Evolutionary conservation across 257 asterid species (phyloP).

Genomic region (Handroanthus guayacan): DNA sequence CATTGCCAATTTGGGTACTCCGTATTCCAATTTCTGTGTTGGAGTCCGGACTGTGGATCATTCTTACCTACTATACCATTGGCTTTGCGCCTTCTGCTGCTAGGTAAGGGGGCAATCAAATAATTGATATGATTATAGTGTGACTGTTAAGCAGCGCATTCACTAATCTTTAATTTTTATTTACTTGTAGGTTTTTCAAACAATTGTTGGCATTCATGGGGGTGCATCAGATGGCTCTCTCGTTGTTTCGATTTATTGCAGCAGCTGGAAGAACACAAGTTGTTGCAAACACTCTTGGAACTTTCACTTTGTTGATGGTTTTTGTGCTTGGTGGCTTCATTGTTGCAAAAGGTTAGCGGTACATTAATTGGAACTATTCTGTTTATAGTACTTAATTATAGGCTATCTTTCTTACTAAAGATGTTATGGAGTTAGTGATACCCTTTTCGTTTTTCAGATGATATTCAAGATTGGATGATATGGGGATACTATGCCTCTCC

Average conservation of each 20-base stretch:
- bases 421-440: neutral
- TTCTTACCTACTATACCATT: constrained; percentile 64
- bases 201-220: constrained; percentile 63
- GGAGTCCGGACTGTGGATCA: constrained; percentile 63
- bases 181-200: constrained; percentile 54
- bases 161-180: neutral
- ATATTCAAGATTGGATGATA: constrained; percentile 63
- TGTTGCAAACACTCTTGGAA: constrained; percentile 66
- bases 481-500: constrained; percentile 76
- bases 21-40: constrained; percentile 55
- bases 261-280: constrained; percentile 64
- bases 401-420: neutral
- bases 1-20: constrained; percentile 68
- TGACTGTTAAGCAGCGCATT: neutral
- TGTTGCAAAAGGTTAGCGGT: constrained; percentile 54
- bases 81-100: constrained; percentile 69
- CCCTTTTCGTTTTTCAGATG: constrained; percentile 43
- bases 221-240: constrained; percentile 66
- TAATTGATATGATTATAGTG: neutral
- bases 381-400: neutral
- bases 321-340: constrained; percentile 69
- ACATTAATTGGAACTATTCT: neutral
- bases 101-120: constrained; percentile 41
- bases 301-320: constrained; percentile 59
- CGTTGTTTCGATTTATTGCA: constrained; percentile 65